Evolutionary conservation across 2,329 filamentous ascomycete genomes (phyloP), one percentile per base, ranked within the genome.

Genomic region (Neophaeococcomyces mojaviensis): DNA sequence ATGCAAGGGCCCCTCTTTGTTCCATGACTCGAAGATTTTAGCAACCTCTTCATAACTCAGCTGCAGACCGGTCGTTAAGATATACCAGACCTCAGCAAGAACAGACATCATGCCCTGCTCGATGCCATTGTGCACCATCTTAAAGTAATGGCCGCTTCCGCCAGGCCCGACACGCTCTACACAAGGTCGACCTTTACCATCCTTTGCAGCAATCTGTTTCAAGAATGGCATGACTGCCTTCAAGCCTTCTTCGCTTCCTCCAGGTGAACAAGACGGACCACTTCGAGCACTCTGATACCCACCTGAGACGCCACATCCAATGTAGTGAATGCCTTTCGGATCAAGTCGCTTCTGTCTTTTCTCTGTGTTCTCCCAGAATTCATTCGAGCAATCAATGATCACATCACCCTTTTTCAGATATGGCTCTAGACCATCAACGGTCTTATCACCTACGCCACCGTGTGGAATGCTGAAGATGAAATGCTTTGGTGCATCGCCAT

Each of bases 91-190:
- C 59, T 86, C 82, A 12, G 74, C 75, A 4, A 84, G 70, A 0
- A 74, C 70, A 44, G 65, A 76, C 67, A 86, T 76, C 77, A 86
- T 83, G 1, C 80, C 82, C 50, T 84, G 80, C 58, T 86, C 82
- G 49, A 86, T 85, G 1, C 81, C 82, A 52, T 86, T 85, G 59
- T 86, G 82, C 3, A 85, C 73, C 81, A 86, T 86, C 67, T 87
- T 86, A 33, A 85, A 79, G 56, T 81, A 86, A 60, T 86, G 82
- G 0, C 82, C 82, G 1, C 76, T 72, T 1, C 82, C 81, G 0
- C 76, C 76, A 2, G 75, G 73, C 0, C 82, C 82, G 38, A 82
- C 70, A 20, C 72, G 68, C 0, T 67, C 74, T 0, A 82, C 78
- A 54, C 81, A 86, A 1, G 80, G 72, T 9, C 68, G 72, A 1